Conservation (phyloP, 441 rosid species). For the Dalechampia spathulata region DNA sequence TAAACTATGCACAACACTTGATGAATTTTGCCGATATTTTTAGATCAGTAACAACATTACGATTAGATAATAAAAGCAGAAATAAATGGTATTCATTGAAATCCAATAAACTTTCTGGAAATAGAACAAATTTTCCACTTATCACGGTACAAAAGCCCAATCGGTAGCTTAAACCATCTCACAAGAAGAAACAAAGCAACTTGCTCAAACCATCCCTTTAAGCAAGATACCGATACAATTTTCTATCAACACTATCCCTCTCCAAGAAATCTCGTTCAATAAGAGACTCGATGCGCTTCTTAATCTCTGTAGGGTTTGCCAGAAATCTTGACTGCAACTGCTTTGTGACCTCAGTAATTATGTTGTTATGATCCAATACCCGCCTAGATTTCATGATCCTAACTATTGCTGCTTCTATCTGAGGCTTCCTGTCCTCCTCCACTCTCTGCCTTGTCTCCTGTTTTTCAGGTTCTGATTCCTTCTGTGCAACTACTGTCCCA, state of each 20-base stretch:
- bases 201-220: slow-evolving; percentile 30
- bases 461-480: slow-evolving; percentile 94
- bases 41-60: neutral
- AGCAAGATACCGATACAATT: slow-evolving; percentile 86
- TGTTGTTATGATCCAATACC: slow-evolving; percentile 85
- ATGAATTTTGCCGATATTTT: neutral
- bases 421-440: slow-evolving; percentile 96
- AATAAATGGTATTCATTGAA: slow-evolving; percentile 30
- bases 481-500: slow-evolving; percentile 93
- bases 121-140: slow-evolving; percentile 30
- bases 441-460: slow-evolving; percentile 97
- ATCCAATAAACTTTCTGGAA: slow-evolving; percentile 27
- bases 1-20: neutral
- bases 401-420: slow-evolving; percentile 96
- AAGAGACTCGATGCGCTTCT: slow-evolving; percentile 89
- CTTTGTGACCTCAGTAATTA: slow-evolving; percentile 49
- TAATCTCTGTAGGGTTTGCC: slow-evolving; percentile 90
- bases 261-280: slow-evolving; percentile 95
- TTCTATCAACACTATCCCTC: slow-evolving; percentile 80
- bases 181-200: slow-evolving; percentile 17
- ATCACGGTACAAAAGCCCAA: slow-evolving; percentile 26
- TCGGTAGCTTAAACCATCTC: slow-evolving; percentile 26
- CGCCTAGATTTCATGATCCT: slow-evolving; percentile 97
- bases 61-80: slow-evolving; percentile 6
- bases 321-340: slow-evolving; percentile 90